Evolutionary conservation across 306 rosid species (phyloP), one percentile per base, ranked within the genome.

Genomic region (Cucurbita maxima): DNA sequence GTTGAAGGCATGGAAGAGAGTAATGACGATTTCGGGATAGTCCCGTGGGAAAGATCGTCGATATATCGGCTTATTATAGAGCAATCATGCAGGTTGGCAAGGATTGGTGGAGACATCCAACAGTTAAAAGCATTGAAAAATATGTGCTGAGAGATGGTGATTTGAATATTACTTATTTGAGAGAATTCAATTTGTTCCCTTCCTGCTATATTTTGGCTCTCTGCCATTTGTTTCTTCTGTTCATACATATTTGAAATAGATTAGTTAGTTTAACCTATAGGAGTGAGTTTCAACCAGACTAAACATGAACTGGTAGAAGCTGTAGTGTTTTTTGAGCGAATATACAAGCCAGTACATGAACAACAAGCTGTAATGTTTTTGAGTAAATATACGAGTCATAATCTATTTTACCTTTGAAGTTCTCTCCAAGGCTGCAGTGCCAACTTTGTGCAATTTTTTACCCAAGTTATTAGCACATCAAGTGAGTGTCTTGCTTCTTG

Each of bases 11-110:
- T 95, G 97, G 81, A 80, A 0, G 95, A 89, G 77, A 85, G 79
- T 3, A 77, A 77, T 18, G 97, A 95, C 78, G 97, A 95, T 76
- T 95, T 95, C 44, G 96, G 96, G 61, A 86, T 94, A 72, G 84
- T 85, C 12, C 96, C 97, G 0, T 83, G 88, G 90, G 90, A 86
- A 78, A 84, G 75, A 41, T 66, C 89, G 5, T 74, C 97, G 22
- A 83, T 75, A 2, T 80, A 87, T 83, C 74, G 75, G 50, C 76
- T 95, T 16, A 84, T 95, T 18, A 14, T 80, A 58, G 72, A 80
- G 51, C 96, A 89, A 25, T 85, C 99, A 15, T 95, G 99, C 88
- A 82, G 88, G 81, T 81, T 95, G 82, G 86, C 96, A 15, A 84
- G 74, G 80, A 71, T 83, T 70, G 79, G 74, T 12, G 87, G 92